Base-by-base conservation (phyloP, 1,284 basidiomycete species). In the Dichomitus squalens region DNA sequence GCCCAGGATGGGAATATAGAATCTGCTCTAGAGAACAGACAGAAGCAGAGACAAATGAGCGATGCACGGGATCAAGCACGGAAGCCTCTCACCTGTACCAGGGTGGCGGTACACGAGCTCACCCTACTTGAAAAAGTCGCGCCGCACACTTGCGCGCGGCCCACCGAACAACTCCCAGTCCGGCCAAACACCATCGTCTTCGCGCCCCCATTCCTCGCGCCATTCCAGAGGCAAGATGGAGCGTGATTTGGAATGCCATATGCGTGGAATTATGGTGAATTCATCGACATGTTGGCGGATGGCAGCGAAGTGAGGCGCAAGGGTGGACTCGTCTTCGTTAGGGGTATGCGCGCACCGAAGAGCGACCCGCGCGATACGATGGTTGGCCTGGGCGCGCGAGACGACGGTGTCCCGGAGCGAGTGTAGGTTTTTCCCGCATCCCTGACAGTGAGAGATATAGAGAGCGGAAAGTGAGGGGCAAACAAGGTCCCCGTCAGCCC, bases 141-240 rank as follows among this genome's bases (percentile, higher is more conserved):
- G 16, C 41, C 41, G 41, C 41, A 25, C 25, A 25, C 41, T 16
- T 16, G 23, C 41, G 41, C 25, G 41, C 12, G 41, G 29, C 21
- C 47, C 34, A 25, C 25, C 38, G 27, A 53, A 53, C 18, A 47
- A 53, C 21, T 48, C 38, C 55, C 49, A 56, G 27, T 52, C 49
- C 21, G 55, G 55, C 55, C 55, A 56, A 9, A 20, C 34, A 14
- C 49, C 43, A 12, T 36, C 36, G 31, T 55, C 53, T 21, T 18
- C 34, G 12, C 29, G 35, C 20, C 34, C 53, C 9, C 14, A 29
- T n/a, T 49, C 46, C 8, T 41, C 46, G 23, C 33, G 20, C 53
- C 53, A 55, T 47, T 49, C 47, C 23, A 4, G 1, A 20, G 53
- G 53, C 31, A 33, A 12, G 25, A 44, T n/a, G n/a, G n/a, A n/a